phyloP scores from a whole-genome alignment of 1,139 yeast species.

The Pichia sp. region DNA sequence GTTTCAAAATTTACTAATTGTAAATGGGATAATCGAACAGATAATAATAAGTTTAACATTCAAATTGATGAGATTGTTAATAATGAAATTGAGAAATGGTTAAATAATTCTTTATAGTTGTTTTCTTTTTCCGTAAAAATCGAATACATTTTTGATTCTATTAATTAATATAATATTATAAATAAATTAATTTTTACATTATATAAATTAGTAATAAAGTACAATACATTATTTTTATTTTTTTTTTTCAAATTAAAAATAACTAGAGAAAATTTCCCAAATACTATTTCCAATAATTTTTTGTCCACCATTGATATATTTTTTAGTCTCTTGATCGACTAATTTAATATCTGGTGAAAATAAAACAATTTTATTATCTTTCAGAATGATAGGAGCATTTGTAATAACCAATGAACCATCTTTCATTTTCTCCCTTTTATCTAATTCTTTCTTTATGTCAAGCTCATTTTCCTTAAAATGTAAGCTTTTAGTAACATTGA shows the following conservation, averaged over 20 bases:
- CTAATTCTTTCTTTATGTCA: not conserved
- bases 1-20: constrained; percentile 10
- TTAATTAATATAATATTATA: too few species aligned
- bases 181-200: too few species aligned
- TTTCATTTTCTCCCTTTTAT: not conserved
- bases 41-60: not conserved
- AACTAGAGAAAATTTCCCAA: constrained; percentile 21
- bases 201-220: too few species aligned
- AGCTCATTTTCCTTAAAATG: not conserved
- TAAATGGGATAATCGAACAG: constrained; percentile 3
- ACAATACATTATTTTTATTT: too few species aligned
- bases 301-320: constrained; percentile 10
- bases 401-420: constrained; percentile 4
- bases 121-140: too few species aligned
- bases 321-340: constrained; percentile 12
- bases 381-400: constrained; percentile 14
- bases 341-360: constrained; percentile 23
- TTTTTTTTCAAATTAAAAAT: constrained; percentile 5
- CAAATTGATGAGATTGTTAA: constrained; percentile 2
- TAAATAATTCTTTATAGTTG: too few species aligned
- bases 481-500: not conserved
- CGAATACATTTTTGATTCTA: too few species aligned
- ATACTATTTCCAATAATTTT: constrained; percentile 18
- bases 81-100: constrained; percentile 7
- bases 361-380: constrained; percentile 22